Conservation (phyloP, 2,329 filamentous ascomycete genomes). For the Colletotrichum sidae region DNA sequence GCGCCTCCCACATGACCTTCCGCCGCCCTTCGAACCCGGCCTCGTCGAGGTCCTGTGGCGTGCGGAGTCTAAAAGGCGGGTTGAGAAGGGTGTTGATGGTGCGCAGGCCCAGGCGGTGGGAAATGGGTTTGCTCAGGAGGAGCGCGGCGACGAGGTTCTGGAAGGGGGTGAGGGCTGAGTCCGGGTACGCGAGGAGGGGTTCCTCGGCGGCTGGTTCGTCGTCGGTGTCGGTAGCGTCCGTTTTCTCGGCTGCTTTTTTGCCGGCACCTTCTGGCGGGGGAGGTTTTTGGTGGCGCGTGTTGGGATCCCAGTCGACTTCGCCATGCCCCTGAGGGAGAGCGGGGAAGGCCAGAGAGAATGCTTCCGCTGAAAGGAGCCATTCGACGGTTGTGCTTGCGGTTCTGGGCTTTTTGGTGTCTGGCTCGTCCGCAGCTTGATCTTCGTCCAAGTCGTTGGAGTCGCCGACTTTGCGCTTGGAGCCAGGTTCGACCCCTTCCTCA, state of each 20-base stretch:
- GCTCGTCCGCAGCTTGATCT: background rate
- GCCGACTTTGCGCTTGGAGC: constrained; percentile 17
- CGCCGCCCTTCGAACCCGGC: constrained; percentile 50
- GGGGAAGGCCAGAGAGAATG: constrained; percentile 13
- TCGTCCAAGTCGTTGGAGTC: background rate
- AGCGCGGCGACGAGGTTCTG: constrained; percentile 57
- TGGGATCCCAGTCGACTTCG: constrained; percentile 19
- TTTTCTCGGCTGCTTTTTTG: background rate
- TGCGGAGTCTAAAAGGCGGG: constrained; percentile 48
- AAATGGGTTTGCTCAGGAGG: constrained; percentile 56
- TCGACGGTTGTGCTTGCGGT: background rate
- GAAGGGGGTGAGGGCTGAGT: constrained; percentile 49
- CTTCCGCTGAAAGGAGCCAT: constrained; percentile 8
- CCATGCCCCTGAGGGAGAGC: constrained; percentile 4
- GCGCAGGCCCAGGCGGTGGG: constrained; percentile 55
- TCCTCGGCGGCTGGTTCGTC: background rate
- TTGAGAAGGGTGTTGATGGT: constrained; percentile 57
- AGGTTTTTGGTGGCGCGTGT: background rate
- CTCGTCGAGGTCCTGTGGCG: constrained; percentile 41
- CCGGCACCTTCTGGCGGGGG: constrained; percentile 16
- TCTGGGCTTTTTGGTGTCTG: constrained; percentile 7
- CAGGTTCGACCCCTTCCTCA: background rate
- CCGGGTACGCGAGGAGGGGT: constrained; percentile 12
- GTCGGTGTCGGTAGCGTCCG: background rate
- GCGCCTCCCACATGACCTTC: constrained; percentile 53